Percentiles rank a stretch among this genome's conserved stretches.
phyloP scores from a whole-genome alignment of 177 flowering plant species.

The Vitis hybrid region DNA sequence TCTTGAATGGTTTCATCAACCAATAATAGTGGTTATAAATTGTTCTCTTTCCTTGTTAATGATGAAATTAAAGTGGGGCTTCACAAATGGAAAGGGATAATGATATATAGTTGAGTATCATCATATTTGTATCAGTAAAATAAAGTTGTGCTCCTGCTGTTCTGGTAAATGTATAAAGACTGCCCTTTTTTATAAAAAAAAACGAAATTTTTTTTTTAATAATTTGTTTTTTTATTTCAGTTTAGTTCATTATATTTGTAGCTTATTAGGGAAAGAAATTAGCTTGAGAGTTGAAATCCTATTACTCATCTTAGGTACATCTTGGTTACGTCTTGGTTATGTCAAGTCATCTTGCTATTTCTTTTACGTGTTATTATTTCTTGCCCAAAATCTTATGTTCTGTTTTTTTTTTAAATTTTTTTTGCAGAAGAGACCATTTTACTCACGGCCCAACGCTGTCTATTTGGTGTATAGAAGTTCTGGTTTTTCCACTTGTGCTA shows the following conservation, averaged over 20 bases:
- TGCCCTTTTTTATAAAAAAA: background rate
- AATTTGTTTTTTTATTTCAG: background rate
- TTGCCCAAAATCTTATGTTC: background rate
- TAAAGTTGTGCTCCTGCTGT: background rate
- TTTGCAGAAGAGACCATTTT: slow-evolving; percentile 46
- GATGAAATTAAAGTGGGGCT: no score
- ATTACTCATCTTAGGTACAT: background rate
- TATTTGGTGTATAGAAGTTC: slow-evolving; percentile 19
- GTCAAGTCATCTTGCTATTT: background rate
- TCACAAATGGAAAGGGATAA: no score
- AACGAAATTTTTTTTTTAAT: background rate
- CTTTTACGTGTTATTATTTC: background rate
- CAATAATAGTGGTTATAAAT: background rate
- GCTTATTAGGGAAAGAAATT: background rate
- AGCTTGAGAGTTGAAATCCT: background rate
- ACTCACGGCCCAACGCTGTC: slow-evolving; percentile 17
- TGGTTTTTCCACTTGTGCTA: slow-evolving; percentile 20
- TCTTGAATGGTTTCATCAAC: background rate
- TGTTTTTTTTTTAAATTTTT: background rate
- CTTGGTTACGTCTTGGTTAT: background rate
- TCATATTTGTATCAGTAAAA: no score
- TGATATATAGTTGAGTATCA: no score
- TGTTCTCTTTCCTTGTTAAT: no score
- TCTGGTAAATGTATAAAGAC: background rate
- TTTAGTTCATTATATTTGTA: background rate